phyloP scores from a whole-genome alignment of 768 basidiomycete species.

The Trametes cingulata region DNA sequence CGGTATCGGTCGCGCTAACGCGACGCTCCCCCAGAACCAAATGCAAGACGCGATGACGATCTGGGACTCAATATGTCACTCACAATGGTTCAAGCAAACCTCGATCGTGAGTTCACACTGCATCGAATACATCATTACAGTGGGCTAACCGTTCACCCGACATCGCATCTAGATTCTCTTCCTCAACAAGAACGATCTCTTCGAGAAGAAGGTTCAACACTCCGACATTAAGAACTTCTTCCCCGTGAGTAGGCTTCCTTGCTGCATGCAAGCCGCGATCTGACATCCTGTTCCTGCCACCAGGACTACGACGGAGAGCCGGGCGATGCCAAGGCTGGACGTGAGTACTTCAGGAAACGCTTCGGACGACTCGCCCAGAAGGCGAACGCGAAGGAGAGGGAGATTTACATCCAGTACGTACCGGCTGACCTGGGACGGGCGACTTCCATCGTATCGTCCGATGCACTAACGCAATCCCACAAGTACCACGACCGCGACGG shows the following conservation, averaged over 20 bases:
- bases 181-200: constrained; percentile 95
- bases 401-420: constrained; percentile 91
- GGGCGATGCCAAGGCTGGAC: constrained; percentile 70
- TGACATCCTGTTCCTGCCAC: not conserved
- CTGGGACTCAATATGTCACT: constrained; percentile 98
- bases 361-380: constrained; percentile 84
- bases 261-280: not conserved
- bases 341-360: constrained; percentile 88
- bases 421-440: constrained; percentile 12
- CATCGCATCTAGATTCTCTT: constrained; percentile 66
- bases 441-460: not conserved
- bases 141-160: not conserved
- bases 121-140: no score
- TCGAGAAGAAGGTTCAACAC: constrained; percentile 74
- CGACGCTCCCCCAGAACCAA: constrained; percentile 66
- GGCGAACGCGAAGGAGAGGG: constrained; percentile 83
- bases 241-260: constrained; percentile 52
- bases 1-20: not conserved
- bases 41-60: constrained; percentile 99
- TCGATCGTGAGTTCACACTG: constrained; percentile 65
- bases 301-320: constrained; percentile 86
- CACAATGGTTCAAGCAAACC: constrained; percentile 94
- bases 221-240: constrained; percentile 91
- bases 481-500: constrained; percentile 88
- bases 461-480: constrained; percentile 20